Percentiles rank a stretch among this genome's conserved stretches.
Evolutionary conservation across 2,329 filamentous ascomycete genomes (phyloP).

Genomic region (Talaromyces marneffei): DNA sequence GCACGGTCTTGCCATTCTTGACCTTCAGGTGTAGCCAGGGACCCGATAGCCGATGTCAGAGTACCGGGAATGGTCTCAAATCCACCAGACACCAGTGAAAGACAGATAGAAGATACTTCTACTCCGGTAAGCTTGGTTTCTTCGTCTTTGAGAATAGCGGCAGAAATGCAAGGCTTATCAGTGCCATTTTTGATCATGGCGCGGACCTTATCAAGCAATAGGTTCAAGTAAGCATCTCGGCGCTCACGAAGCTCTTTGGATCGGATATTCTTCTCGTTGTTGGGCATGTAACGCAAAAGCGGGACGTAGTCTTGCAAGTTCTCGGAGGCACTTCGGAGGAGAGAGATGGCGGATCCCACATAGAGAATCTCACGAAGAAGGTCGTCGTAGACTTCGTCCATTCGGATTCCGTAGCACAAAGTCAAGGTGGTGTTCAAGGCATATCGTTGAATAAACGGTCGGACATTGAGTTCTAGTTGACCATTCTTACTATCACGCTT

Average conservation of each 20-base stretch:
- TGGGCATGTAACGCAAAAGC: conserved; percentile 55
- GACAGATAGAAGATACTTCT: conserved; percentile 67
- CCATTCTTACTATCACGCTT: conserved; percentile 54
- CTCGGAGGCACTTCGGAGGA: conserved; percentile 69
- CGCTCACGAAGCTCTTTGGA: conserved; percentile 58
- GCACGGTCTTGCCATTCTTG: conserved; percentile 52
- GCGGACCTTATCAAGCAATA: conserved; percentile 50
- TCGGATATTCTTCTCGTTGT: conserved; percentile 50
- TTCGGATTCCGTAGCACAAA: conserved; percentile 68
- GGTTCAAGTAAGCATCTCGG: conserved; percentile 58
- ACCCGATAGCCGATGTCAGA: conserved; percentile 42
- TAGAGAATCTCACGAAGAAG: conserved; percentile 66
- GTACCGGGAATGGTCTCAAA: conserved; percentile 72
- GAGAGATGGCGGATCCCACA: conserved; percentile 67
- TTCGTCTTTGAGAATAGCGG: conserved; percentile 60
- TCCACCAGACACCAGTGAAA: conserved; percentile 70
- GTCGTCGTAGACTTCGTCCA: conserved; percentile 60
- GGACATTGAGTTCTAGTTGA: conserved; percentile 56
- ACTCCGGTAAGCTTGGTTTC: conserved; percentile 60
- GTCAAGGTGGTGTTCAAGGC: conserved; percentile 68
- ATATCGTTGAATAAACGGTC: conserved; percentile 63
- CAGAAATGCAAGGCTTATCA: conserved; percentile 59
- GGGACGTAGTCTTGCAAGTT: conserved; percentile 78
- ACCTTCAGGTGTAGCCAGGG: conserved; percentile 5
- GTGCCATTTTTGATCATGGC: conserved; percentile 53